phyloP scores from a whole-genome alignment of 225 moss, liverwort and hornwort species.

The Thuidium tamariscinum region DNA sequence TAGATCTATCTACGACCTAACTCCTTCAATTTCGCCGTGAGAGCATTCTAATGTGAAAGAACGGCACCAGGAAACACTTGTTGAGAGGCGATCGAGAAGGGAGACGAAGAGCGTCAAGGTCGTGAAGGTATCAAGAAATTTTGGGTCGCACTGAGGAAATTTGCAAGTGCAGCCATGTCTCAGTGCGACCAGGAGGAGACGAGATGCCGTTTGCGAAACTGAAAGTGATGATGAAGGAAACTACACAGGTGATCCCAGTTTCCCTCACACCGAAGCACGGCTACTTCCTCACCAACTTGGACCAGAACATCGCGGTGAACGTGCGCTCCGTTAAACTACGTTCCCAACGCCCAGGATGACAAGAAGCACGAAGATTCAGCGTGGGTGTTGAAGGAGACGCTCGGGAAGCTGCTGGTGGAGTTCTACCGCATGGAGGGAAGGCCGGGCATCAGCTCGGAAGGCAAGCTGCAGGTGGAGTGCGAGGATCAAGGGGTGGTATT shows the following conservation, averaged over 20 bases:
- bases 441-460: constrained; percentile 26
- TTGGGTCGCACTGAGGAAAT: background rate
- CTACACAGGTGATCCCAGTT: constrained; percentile 9
- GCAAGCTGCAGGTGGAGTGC: constrained; percentile 37
- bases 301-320: constrained; percentile 50
- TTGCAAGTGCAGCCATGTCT: background rate
- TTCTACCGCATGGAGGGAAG: constrained; percentile 44
- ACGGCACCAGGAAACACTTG: background rate
- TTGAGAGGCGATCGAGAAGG: background rate
- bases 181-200: constrained; percentile 15
- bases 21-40: no score
- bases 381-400: constrained; percentile 18
- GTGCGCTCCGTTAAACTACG: constrained; percentile 41
- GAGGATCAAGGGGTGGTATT: constrained; percentile 39
- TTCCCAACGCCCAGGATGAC: constrained; percentile 35
- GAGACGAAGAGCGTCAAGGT: no score
- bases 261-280: constrained; percentile 10
- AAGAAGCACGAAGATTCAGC: constrained; percentile 32
- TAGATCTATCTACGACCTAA: background rate
- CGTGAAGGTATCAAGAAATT: background rate
- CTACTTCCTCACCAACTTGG: constrained; percentile 34
- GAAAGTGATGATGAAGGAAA: constrained; percentile 10
- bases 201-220: background rate
- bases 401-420: constrained; percentile 25
- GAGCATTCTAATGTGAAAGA: background rate